Conservation (phyloP, 371 early-diverging fungal species). For the Saksenaea vasiformis region DNA sequence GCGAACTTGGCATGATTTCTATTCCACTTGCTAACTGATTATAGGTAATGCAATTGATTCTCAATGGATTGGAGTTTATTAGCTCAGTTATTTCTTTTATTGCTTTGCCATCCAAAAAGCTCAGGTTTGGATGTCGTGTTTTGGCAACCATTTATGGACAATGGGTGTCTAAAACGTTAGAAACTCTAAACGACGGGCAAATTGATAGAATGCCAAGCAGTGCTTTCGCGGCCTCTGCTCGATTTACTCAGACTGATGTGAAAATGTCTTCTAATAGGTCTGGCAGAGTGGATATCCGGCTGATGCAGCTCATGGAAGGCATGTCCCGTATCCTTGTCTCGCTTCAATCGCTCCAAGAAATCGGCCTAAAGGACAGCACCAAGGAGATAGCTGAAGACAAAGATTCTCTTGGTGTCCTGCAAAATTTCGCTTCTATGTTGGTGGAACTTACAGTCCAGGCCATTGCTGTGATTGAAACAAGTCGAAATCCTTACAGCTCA, state of each 20-base stretch:
- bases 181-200: slow-evolving; percentile 24
- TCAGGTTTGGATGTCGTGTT: slow-evolving; percentile 27
- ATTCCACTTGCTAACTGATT: not conserved
- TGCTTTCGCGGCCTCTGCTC: not conserved
- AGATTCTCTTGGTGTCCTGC: slow-evolving; percentile 14
- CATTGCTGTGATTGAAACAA: slow-evolving; percentile 39
- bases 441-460: slow-evolving; percentile 43
- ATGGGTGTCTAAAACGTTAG: slow-evolving; percentile 39
- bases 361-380: slow-evolving; percentile 7
- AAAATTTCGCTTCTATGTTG: slow-evolving; percentile 34
- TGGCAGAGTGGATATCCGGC: slow-evolving; percentile 35
- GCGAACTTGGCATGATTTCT: not conserved
- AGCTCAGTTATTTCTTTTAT: slow-evolving; percentile 31
- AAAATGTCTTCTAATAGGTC: slow-evolving; percentile 8
- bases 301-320: slow-evolving; percentile 45
- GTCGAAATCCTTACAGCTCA: slow-evolving; percentile 7
- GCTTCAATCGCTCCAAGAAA: slow-evolving; percentile 30
- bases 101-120: slow-evolving; percentile 31
- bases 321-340: slow-evolving; percentile 31
- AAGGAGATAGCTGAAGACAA: slow-evolving; percentile 1
- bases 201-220: not conserved
- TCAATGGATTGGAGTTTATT: slow-evolving; percentile 43
- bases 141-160: slow-evolving; percentile 40
- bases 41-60: slow-evolving; percentile 43
- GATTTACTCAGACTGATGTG: slow-evolving; percentile 4